These are phyloP conservation scores for Aspergillus clavatus DNA, from an alignment of 2,329 filamentous ascomycete genomes.

Conservation along the genomic window DNA sequence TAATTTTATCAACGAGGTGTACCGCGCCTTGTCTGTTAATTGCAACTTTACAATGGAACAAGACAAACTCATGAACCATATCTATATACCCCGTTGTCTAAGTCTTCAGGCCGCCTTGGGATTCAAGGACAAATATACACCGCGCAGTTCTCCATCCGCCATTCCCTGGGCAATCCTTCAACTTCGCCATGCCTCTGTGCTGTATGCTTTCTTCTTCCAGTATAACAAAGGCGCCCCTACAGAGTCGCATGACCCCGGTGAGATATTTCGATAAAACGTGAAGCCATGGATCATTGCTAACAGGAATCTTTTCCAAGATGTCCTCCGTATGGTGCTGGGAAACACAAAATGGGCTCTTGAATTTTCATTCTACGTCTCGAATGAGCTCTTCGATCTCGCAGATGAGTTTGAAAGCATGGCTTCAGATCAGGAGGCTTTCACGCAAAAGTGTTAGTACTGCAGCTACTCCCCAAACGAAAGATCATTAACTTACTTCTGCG, in stretches of 20 bases:
- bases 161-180: slow-evolving; percentile 71
- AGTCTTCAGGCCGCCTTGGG: slow-evolving; percentile 76
- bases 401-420: slow-evolving; percentile 35
- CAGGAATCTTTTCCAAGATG: slow-evolving; percentile 47
- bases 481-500: slow-evolving; percentile 1
- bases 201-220: slow-evolving; percentile 62
- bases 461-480: neutral
- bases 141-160: slow-evolving; percentile 64
- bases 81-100: slow-evolving; percentile 67
- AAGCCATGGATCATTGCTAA: neutral
- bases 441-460: slow-evolving; percentile 30
- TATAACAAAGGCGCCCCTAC: slow-evolving; percentile 51
- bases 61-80: slow-evolving; percentile 68
- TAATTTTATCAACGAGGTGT: slow-evolving; percentile 62
- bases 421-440: slow-evolving; percentile 32
- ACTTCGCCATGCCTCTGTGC: slow-evolving; percentile 62
- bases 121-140: slow-evolving; percentile 59
- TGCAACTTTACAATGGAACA: slow-evolving; percentile 81
- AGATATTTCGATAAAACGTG: slow-evolving; percentile 11
- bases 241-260: slow-evolving; percentile 55
- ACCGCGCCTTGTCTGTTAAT: slow-evolving; percentile 64
- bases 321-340: slow-evolving; percentile 66
- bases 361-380: slow-evolving; percentile 52
- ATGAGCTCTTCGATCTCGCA: slow-evolving; percentile 47
- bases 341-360: slow-evolving; percentile 76